phyloP scores from a whole-genome alignment of 768 basidiomycete genomes.

The Melanogaster broomeanus region DNA sequence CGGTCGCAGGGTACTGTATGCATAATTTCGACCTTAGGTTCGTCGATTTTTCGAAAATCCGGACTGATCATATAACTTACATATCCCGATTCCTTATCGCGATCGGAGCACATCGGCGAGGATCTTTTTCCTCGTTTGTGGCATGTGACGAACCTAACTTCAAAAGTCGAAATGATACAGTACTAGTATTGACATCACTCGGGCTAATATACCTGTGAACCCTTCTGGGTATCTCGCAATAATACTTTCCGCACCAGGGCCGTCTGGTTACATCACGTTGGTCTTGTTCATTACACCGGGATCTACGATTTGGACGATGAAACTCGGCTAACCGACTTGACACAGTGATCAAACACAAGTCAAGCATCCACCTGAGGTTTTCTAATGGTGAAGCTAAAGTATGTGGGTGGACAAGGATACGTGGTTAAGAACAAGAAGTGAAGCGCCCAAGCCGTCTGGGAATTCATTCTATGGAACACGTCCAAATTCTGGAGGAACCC shows the following conservation, averaged over 20 bases:
- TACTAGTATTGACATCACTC: background rate
- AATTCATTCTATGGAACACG: too few relatives aligned
- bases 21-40: too few relatives aligned
- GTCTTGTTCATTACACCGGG: background rate
- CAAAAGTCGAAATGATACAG: too few relatives aligned
- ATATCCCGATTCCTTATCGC: too few relatives aligned
- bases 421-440: background rate
- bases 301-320: background rate
- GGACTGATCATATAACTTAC: too few relatives aligned
- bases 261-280: constrained; percentile 13
- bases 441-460: too few relatives aligned
- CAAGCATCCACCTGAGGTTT: background rate
- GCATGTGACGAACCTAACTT: too few relatives aligned
- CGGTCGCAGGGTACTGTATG: too few relatives aligned
- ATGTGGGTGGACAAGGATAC: background rate
- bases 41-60: too few relatives aligned
- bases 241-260: constrained; percentile 16
- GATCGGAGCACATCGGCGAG: too few relatives aligned
- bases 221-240: constrained; percentile 17
- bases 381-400: background rate
- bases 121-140: too few relatives aligned
- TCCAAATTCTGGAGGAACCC: background rate
- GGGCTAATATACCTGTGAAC: constrained; percentile 7
- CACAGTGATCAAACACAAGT: background rate
- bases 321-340: too few relatives aligned